A percentile compares a stretch with the other conserved stretches of the same genome.
phyloP scores from a whole-genome alignment of 768 basidiomycete species.

The Cyclocybe aegerita region DNA sequence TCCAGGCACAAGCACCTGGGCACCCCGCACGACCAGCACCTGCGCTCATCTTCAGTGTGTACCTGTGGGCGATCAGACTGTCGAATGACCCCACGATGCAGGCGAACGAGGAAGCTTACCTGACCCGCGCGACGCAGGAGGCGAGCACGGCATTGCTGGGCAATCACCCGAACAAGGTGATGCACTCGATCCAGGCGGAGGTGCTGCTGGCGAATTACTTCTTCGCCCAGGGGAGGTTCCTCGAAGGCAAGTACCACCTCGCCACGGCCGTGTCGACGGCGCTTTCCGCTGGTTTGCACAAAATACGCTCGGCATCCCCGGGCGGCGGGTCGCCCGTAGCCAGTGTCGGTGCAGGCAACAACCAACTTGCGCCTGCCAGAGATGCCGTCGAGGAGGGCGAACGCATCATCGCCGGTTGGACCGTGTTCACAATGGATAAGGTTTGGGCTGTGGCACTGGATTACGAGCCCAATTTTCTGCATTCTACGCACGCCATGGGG shows the following conservation, averaged over 20 bases:
- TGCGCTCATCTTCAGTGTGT: conserved; percentile 36
- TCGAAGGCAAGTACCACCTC: conserved; percentile 47
- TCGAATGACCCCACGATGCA: conserved; percentile 26
- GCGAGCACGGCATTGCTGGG: conserved; percentile 36
- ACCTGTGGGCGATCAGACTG: conserved; percentile 37
- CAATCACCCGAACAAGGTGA: conserved; percentile 37
- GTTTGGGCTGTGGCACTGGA: conserved; percentile 45
- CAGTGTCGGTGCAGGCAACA: background rate
- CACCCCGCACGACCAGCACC: conserved; percentile 35
- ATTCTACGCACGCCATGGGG: conserved; percentile 17
- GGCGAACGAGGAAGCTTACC: conserved; percentile 30
- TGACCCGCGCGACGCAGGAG: conserved; percentile 42
- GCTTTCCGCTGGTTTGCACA: conserved; percentile 37
- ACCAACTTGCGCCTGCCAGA: conserved; percentile 20
- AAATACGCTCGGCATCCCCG: conserved; percentile 23
- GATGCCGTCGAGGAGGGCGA: conserved; percentile 36
- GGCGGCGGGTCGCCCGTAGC: too few species aligned
- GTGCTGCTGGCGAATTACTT: conserved; percentile 58
- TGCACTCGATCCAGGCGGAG: conserved; percentile 53
- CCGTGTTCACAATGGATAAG: conserved; percentile 31
- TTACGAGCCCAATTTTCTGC: conserved; percentile 27
- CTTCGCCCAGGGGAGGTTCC: conserved; percentile 45
- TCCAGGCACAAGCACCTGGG: conserved; percentile 28
- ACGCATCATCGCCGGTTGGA: conserved; percentile 36
- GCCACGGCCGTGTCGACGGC: conserved; percentile 33